A percentile compares a stretch with the other conserved stretches of the same genome.
Conservation (phyloP, 2,329 filamentous ascomycete genomes). For the Penicillium sp. region DNA sequence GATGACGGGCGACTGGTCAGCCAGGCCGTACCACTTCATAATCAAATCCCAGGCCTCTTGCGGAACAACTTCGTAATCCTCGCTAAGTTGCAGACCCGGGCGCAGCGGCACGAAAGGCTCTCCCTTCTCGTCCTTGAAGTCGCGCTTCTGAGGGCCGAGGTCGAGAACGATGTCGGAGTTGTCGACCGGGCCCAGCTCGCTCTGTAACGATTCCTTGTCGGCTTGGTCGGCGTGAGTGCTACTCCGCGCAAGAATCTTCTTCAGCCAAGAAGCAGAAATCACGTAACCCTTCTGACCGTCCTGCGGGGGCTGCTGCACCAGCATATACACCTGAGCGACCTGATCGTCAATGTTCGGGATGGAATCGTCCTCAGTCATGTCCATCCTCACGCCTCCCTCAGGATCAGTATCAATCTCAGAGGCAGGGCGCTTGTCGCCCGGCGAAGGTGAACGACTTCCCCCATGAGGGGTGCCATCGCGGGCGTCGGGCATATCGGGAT, state of each 20-base stretch:
- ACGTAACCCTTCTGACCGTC: conserved; percentile 73
- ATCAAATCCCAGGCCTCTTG: conserved; percentile 77
- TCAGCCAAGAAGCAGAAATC: conserved; percentile 75
- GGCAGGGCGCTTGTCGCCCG: conserved; percentile 35
- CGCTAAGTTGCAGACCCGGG: conserved; percentile 58
- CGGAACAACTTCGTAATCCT: conserved; percentile 73
- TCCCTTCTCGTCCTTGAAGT: conserved; percentile 45
- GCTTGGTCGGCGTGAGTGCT: conserved; percentile 53
- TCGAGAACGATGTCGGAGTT: conserved; percentile 75
- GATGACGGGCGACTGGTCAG: conserved; percentile 65
- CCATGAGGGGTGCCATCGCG: conserved; percentile 23
- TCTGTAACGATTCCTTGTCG: conserved; percentile 57
- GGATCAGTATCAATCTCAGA: conserved; percentile 31
- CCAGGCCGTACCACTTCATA: conserved; percentile 74
- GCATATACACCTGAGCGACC: conserved; percentile 64
- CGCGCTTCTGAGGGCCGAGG: conserved; percentile 38
- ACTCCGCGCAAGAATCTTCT: conserved; percentile 63
- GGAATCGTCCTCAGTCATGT: not conserved
- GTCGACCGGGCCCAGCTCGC: conserved; percentile 73
- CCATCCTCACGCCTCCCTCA: conserved; percentile 21
- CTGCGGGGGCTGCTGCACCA: conserved; percentile 53
- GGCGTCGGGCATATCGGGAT: conserved; percentile 43
- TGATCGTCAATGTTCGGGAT: conserved; percentile 58
- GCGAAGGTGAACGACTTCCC: conserved; percentile 31
- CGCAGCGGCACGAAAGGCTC: conserved; percentile 67